Base-by-base conservation (phyloP, 2,329 filamentous ascomycete species). In the Ceratocystis albifundus region DNA sequence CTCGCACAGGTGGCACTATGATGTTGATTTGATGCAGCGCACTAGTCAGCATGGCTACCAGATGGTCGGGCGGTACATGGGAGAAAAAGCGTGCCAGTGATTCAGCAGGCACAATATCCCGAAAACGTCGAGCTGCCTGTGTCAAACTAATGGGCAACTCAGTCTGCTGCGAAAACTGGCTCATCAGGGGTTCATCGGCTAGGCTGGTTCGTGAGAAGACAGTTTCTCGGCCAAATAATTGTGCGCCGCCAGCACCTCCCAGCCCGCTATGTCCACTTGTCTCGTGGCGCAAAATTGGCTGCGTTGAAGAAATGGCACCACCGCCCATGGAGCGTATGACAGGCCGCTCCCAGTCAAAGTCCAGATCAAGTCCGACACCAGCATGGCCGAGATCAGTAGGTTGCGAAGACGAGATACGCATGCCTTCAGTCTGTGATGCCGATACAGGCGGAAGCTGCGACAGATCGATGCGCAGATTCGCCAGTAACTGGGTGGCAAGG, bases 401-500 rank as follows among this genome's bases (percentile, higher is more conserved):
- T 72, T 96, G 91, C 86, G 1, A 90, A 85, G 69, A 93, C 80
- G 36, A 78, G 15, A 65, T 59, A 12, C 55, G 62, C 36, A 65
- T n/a, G 44, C 62, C 53, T 30, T 68, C 61, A 1, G 57, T 15
- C 44, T 66, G 65, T 41, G 61, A 65, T 80, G 46, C 77, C 75
- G 63, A 57, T 10, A 44, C 30, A 10, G 44, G 46, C 72, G 48
- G 75, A 72, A 71, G 28, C 28, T 67, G 62, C 12, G 62, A 65
- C 73, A 97, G 92, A 75, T 96, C 89, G 74, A 99, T 96, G 69
- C 85, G 88, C 17, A 99, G 83, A 66, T 86, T 88, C 74, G 96
- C 90, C 65, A 99, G 86, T 90, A 99, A 96, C 73, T 90, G 86
- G 0, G 94, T 96, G n/a, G 94, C 94, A 61, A 99, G 80, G 65